Base-by-base conservation (phyloP, 2,329 filamentous ascomycete species). In the Neonectria sp. region DNA sequence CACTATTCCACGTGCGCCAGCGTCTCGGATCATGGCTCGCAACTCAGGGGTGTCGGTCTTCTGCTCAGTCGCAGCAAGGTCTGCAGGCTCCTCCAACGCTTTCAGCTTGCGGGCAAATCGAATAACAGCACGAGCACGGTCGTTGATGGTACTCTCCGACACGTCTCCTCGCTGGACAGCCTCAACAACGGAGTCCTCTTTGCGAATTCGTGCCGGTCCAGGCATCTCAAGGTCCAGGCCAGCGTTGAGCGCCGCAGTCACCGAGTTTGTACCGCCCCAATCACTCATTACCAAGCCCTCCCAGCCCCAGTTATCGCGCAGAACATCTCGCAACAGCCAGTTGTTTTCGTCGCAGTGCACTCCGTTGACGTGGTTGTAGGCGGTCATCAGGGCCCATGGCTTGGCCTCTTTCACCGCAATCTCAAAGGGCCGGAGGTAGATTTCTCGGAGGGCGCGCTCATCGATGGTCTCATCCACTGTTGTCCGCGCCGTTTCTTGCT, bases 1-100 rank as follows among this genome's bases (percentile, higher is more conserved):
- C 1, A 92, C 89, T 12, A 91, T 87, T 0, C 88, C 88, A 63
- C 89, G 86, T 0, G 73, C 72, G 4, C 72, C 74, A 3, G 72
- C 69, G 4, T 75, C 70, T 2, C 75, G 71, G 21, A 77, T 76
- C 55, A 77, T 68, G 0, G 33, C 67, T 4, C 71, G 51, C 4
- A 71, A 53, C 49, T 81, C 78, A 2, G 75, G 74, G 7, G 68
- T 76, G 51, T 73, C 68, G 0, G 65, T 69, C 2, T 52, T 53
- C 12, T 65, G 43, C 13, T 62, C 69, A 1, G 66, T 57, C 0
- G 29, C 25, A 2, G 58, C 25, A 3, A 58, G 60, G 3, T 68
- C 62, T 0, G 65, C 40, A 15, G 73, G 63, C 31, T 65, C 70
- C 2, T 65, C 70, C 2, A 70, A 62, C 0, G 68, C 68, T 48